Evolutionary conservation across 2,329 filamentous ascomycete species (phyloP).

Genomic region (Cercospora nicotianae): DNA sequence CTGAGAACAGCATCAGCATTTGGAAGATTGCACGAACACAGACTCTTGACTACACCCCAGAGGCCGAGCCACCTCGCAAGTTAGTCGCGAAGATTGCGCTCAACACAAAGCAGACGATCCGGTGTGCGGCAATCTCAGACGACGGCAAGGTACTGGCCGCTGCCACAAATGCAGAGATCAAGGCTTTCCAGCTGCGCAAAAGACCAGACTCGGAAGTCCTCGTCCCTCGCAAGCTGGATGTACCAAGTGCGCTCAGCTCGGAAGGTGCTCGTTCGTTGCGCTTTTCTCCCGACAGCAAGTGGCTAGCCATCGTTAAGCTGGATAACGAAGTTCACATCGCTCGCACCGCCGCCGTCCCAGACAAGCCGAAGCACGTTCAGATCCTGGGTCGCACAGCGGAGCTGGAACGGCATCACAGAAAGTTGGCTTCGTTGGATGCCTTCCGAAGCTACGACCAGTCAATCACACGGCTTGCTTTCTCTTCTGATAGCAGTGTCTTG

Average conservation of each 20-base stretch:
- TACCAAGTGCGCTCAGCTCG: constrained; percentile 58
- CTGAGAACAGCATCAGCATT: constrained; percentile 82
- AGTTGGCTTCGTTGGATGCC: constrained; percentile 35
- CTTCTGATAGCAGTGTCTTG: constrained; percentile 74
- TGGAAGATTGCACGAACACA: constrained; percentile 62
- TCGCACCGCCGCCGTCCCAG: constrained; percentile 49
- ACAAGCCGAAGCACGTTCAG: constrained; percentile 40
- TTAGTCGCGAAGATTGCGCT: constrained; percentile 44
- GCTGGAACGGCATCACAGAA: constrained; percentile 40
- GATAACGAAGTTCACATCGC: constrained; percentile 49
- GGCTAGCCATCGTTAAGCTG: constrained; percentile 60
- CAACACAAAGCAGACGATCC: constrained; percentile 63
- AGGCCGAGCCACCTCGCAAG: constrained; percentile 31
- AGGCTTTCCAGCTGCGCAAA: constrained; percentile 36
- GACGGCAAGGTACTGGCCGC: constrained; percentile 75
- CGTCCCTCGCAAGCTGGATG: constrained; percentile 67
- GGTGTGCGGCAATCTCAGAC: constrained; percentile 70
- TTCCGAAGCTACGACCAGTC: constrained; percentile 73
- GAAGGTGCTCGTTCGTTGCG: constrained; percentile 68
- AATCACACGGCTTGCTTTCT: constrained; percentile 74
- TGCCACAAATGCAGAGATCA: constrained; percentile 42
- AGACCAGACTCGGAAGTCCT: constrained; percentile 44
- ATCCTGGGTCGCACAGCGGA: constrained; percentile 42
- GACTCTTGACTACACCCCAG: constrained; percentile 41
- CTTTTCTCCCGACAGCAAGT: constrained; percentile 69